Base-by-base conservation (phyloP, 805 yeast species). In the Candida nanaspora region DNA sequence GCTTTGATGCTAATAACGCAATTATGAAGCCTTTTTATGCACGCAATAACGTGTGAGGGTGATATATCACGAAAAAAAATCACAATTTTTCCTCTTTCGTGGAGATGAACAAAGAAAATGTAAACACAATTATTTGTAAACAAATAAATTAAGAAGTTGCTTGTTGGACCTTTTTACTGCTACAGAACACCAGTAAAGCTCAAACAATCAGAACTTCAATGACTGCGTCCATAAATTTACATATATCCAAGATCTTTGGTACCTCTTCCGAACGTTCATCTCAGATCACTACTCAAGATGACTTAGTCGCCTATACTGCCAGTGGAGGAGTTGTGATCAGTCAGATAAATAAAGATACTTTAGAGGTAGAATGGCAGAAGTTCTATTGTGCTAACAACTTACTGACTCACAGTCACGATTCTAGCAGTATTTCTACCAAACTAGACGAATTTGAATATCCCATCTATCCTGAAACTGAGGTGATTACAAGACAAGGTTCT, bases 291-390 rank as follows among this genome's bases (percentile, higher is more conserved):
- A 60, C 68, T 2, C 63, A 63, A 19, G 66, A 56, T 14, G 59
- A 69, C 42, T 40, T 63, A 3, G 52, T 77, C 19, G 82, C 78
- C 0, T 77, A 76, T 49, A 66, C 70, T 3, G 80, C 80, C 11
- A 72, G 80, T 43, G 80, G 80, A 19, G 82, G 82, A 4, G 80
- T 76, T 4, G 78, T 76, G 11, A 78, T 76, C 1, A 59, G 72
- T 35, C 51, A 59, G 16, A 41, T 70, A 2, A 48, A 56, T 14
- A 42, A 44, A 11, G 50, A 44, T 16, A 15, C 46, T 4, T 41
- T 47, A 33, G 38, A 35, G 33, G 46, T 59, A 0, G 40, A 41
- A 13, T 45, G 59, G 42, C 80, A 74, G 48, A 56, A 76, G 44
- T 74, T 76, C 50, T 74, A 70, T 54, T 73, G 78, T 57, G 80